These are phyloP conservation scores for Rickenella mellea DNA, from an alignment of 768 basidiomycete genomes.

Conservation along the genomic window DNA sequence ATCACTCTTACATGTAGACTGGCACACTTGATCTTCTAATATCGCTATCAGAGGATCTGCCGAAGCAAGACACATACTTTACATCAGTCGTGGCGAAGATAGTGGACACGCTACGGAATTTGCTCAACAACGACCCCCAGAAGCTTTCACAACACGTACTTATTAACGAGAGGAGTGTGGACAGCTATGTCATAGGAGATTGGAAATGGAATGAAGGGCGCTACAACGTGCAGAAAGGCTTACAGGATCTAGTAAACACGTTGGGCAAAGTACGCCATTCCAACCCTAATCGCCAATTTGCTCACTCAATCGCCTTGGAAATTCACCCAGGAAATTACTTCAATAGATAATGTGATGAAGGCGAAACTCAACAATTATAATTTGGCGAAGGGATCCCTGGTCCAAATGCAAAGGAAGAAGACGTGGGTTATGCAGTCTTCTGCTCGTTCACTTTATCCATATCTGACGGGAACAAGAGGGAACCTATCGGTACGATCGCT, in stretches of 20 bases:
- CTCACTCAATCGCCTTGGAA: slow-evolving; percentile 6
- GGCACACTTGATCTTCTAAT: slow-evolving; percentile 90
- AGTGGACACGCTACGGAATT: slow-evolving; percentile 86
- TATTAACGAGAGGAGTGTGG: slow-evolving; percentile 71
- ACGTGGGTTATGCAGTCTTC: slow-evolving; percentile 39
- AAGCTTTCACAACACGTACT: slow-evolving; percentile 69
- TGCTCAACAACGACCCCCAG: slow-evolving; percentile 78
- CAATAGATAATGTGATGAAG: slow-evolving; percentile 93
- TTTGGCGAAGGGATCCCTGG: slow-evolving; percentile 84
- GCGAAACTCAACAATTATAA: slow-evolving; percentile 87
- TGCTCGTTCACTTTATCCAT: slow-evolving; percentile 4
- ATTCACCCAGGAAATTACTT: slow-evolving; percentile 71
- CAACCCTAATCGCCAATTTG: not conserved
- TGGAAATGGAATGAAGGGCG: slow-evolving; percentile 96
- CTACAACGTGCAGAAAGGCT: slow-evolving; percentile 74
- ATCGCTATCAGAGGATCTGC: slow-evolving; percentile 82
- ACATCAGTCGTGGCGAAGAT: slow-evolving; percentile 83
- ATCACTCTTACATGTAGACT: slow-evolving; percentile 49
- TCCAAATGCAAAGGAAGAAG: slow-evolving; percentile 91
- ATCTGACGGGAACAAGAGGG: too few relatives aligned
- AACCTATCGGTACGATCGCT: slow-evolving; percentile 90
- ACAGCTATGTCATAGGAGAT: slow-evolving; percentile 65
- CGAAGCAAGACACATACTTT: slow-evolving; percentile 85
- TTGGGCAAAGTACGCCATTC: slow-evolving; percentile 62
- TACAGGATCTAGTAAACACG: slow-evolving; percentile 78